phyloP scores from a whole-genome alignment of 106 monocot species.

The Hemerocallis citrina region DNA sequence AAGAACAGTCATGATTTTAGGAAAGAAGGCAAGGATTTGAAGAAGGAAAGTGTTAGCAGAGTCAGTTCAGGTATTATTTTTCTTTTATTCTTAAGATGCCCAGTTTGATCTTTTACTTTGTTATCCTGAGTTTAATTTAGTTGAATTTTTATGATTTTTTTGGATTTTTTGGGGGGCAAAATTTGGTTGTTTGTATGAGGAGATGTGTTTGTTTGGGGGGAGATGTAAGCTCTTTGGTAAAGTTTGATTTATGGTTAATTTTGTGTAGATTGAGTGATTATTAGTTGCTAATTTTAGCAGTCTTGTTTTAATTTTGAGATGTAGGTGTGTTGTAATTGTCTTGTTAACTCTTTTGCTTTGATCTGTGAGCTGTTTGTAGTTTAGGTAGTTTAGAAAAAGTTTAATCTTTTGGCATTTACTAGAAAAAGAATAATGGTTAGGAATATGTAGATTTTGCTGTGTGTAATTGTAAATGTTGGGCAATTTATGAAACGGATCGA shows the following conservation, averaged over 20 bases:
- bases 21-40: conserved; percentile 4
- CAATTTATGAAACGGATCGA: too few species aligned
- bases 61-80: conserved; percentile 4
- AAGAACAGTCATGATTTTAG: too few species aligned
- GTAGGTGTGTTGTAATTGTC: neutral
- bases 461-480: too few species aligned
- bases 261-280: neutral
- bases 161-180: too few species aligned
- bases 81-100: neutral
- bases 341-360: too few species aligned
- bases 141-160: neutral
- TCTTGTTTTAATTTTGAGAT: neutral
- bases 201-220: neutral
- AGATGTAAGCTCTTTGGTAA: neutral
- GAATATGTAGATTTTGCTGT: too few species aligned
- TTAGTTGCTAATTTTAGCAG: neutral
- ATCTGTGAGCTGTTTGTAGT: neutral
- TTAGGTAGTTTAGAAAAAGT: neutral
- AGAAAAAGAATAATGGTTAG: too few species aligned
- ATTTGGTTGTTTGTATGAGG: neutral
- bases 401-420: neutral
- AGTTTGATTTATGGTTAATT: neutral
- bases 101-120: neutral
- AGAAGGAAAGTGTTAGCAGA: conserved; percentile 4
- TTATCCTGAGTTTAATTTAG: too few species aligned